These are phyloP conservation scores for Trichophyton rubrum DNA, from an alignment of 2,329 filamentous ascomycete species.

Conservation along the genomic window DNA sequence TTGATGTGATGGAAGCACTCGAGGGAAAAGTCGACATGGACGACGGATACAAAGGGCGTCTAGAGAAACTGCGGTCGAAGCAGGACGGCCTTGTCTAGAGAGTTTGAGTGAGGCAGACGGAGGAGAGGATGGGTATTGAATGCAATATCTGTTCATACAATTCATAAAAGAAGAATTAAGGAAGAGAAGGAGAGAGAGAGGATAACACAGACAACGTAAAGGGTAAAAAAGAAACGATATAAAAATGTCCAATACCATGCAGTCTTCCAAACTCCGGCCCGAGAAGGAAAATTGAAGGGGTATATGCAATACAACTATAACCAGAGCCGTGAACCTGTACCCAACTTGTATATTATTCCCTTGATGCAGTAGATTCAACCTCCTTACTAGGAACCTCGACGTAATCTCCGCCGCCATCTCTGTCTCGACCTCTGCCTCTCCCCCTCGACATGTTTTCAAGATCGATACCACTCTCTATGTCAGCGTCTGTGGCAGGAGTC, in stretches of 20 bases:
- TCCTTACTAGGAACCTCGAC: constrained; percentile 51
- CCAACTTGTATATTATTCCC: neutral
- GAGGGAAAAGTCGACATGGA: constrained; percentile 13
- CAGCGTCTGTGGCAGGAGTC: constrained; percentile 40
- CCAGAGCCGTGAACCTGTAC: constrained; percentile 37
- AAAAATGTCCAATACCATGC: neutral
- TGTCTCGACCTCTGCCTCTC: constrained; percentile 16
- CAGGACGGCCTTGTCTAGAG: neutral
- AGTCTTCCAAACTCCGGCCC: neutral
- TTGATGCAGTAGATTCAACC: neutral
- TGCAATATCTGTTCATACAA: neutral
- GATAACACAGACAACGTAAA: neutral
- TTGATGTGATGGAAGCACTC: constrained; percentile 17
- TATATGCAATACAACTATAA: constrained; percentile 24
- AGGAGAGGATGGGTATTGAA: neutral
- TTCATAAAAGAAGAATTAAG: neutral
- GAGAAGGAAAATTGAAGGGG: constrained; percentile 4
- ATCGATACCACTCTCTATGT: constrained; percentile 22
- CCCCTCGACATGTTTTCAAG: constrained; percentile 12
- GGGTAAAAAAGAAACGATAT: neutral
- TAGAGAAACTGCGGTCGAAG: neutral
- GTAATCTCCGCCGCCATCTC: constrained; percentile 36
- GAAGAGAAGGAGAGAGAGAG: neutral
- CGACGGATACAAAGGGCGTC: constrained; percentile 1
- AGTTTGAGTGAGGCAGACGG: neutral